phyloP scores from a whole-genome alignment of 1,139 yeast species.

The Sugiyamaella sp. region DNA sequence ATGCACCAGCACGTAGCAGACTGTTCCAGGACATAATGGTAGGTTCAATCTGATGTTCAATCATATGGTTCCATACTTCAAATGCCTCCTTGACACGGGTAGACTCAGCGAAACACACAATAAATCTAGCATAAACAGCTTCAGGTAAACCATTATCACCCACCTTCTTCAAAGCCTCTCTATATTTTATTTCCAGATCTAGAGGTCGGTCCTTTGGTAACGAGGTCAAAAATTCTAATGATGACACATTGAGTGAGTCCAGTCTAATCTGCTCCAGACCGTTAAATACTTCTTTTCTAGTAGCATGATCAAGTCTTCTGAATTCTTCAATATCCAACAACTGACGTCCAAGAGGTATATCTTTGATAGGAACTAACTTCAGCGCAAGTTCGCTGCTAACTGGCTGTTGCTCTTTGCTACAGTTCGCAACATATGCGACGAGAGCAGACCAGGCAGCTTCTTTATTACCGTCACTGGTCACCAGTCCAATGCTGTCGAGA shows the following conservation, averaged over 20 bases:
- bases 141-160: conserved; percentile 34
- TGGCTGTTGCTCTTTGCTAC: conserved; percentile 27
- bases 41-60: conserved; percentile 39
- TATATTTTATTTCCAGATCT: conserved; percentile 32
- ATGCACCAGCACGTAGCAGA: conserved; percentile 48
- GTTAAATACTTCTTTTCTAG: conserved; percentile 23
- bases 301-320: conserved; percentile 19
- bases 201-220: conserved; percentile 35
- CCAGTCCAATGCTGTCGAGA: conserved; percentile 31
- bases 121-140: conserved; percentile 41
- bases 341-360: conserved; percentile 34
- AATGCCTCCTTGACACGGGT: conserved; percentile 41
- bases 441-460: conserved; percentile 39
- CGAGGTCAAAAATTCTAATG: conserved; percentile 30
- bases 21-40: conserved; percentile 50
- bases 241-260: conserved; percentile 29
- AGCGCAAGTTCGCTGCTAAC: conserved; percentile 36
- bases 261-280: conserved; percentile 31
- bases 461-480: conserved; percentile 32
- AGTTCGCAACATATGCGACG: conserved; percentile 36
- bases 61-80: conserved; percentile 48
- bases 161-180: conserved; percentile 32
- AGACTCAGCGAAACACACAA: conserved; percentile 42
- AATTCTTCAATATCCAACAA: conserved; percentile 28
- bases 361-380: conserved; percentile 39